These are phyloP conservation scores for Irpex lacteus DNA, from an alignment of 1,284 basidiomycete species.

Conservation along the genomic window DNA sequence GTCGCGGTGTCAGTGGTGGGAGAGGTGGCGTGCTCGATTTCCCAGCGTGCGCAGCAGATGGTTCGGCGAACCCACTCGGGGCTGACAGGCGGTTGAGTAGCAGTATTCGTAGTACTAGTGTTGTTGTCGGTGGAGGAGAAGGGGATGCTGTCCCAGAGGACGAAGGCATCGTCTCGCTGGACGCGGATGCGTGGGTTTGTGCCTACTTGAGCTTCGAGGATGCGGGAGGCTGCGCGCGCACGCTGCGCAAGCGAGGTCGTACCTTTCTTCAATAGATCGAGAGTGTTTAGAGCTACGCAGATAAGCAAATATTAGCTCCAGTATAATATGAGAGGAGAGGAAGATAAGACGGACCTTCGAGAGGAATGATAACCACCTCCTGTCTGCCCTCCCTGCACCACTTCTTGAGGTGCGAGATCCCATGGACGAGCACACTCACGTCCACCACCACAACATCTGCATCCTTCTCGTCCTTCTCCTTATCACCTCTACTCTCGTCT, in stretches of 20 bases:
- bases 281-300: slow-evolving; percentile 75
- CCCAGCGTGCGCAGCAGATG: slow-evolving; percentile 77
- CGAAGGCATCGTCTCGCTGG: slow-evolving; percentile 75
- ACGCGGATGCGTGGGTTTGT: slow-evolving; percentile 74
- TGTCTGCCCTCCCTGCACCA: slow-evolving; percentile 74
- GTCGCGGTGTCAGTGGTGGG: slow-evolving; percentile 15
- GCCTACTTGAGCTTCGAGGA: slow-evolving; percentile 80
- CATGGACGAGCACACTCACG: slow-evolving; percentile 84
- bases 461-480: slow-evolving; percentile 47
- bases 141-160: slow-evolving; percentile 70
- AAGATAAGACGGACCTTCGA: slow-evolving; percentile 62
- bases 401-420: slow-evolving; percentile 75
- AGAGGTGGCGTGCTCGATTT: slow-evolving; percentile 40
- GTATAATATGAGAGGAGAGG: neutral
- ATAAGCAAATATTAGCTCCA: neutral
- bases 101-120: no score
- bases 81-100: slow-evolving; percentile 18
- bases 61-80: slow-evolving; percentile 82
- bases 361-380: slow-evolving; percentile 77
- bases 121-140: slow-evolving; percentile 31
- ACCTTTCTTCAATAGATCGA: slow-evolving; percentile 94
- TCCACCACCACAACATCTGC: slow-evolving; percentile 81
- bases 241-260: slow-evolving; percentile 73
- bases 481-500: slow-evolving; percentile 8
- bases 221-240: slow-evolving; percentile 78